A percentile compares a stretch with the other conserved stretches of the same genome.
Conservation (phyloP, 2,329 filamentous ascomycete species). For the Hypoxylon sp. region DNA sequence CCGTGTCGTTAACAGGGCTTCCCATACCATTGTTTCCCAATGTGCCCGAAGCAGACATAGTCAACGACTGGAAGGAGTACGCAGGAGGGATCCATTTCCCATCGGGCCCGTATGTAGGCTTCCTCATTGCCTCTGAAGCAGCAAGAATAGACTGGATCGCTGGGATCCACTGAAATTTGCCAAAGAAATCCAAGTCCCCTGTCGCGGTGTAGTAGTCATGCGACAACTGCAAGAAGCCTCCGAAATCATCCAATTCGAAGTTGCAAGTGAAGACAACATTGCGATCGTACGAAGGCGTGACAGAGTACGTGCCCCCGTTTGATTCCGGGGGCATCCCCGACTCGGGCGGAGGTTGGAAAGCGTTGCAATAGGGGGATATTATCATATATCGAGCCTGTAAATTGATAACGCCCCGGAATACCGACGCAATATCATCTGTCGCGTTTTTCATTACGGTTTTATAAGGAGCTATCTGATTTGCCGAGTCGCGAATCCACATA, state of each 20-base stretch:
- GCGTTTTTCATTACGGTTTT: constrained; percentile 72
- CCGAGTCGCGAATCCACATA: constrained; percentile 90
- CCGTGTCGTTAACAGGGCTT: constrained; percentile 84
- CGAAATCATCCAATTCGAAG: constrained; percentile 92
- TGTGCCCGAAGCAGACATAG: constrained; percentile 83
- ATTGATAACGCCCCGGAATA: constrained; percentile 81
- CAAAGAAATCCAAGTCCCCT: constrained; percentile 79
- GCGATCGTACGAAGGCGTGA: constrained; percentile 76
- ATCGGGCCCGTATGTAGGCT: constrained; percentile 69
- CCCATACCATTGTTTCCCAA: constrained; percentile 82
- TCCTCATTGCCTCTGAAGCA: constrained; percentile 78
- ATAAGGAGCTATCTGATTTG: constrained; percentile 80
- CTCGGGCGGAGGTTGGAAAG: constrained; percentile 87
- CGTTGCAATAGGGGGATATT: constrained; percentile 86
- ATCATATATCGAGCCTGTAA: constrained; percentile 78
- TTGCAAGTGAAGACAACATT: constrained; percentile 92
- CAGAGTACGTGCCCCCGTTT: constrained; percentile 72
- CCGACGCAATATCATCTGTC: constrained; percentile 72
- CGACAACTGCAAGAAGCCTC: constrained; percentile 85
- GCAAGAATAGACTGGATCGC: constrained; percentile 79
- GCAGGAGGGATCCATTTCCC: constrained; percentile 50
- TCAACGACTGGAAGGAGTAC: constrained; percentile 84
- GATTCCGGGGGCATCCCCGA: constrained; percentile 73
- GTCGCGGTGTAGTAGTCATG: constrained; percentile 85
- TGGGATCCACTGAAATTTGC: constrained; percentile 78